Conservation (phyloP, 2,329 filamentous ascomycete genomes). For the Myriosclerotinia curreyana region DNA sequence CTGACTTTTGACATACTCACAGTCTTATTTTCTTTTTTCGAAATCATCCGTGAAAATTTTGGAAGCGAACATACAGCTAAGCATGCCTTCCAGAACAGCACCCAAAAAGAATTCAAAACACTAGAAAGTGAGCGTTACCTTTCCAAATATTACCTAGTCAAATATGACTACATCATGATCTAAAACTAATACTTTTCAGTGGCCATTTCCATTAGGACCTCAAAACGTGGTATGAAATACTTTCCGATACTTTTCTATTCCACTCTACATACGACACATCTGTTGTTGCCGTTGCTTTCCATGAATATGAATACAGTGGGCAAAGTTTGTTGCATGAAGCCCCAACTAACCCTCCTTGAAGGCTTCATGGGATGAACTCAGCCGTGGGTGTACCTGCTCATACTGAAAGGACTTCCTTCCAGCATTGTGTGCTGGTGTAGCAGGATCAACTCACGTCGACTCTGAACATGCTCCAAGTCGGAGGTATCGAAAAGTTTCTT, state of each 20-base stretch:
- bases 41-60: background rate
- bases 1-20: background rate
- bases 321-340: background rate
- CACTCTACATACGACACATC: background rate
- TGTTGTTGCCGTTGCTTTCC: background rate
- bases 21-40: background rate
- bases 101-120: background rate
- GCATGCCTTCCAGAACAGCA: background rate
- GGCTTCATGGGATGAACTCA: background rate
- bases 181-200: background rate
- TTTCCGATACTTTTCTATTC: background rate
- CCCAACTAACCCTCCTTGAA: background rate
- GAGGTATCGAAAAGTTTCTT: background rate
- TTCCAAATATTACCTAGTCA: background rate
- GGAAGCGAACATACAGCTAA: background rate
- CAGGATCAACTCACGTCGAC: too few relatives aligned
- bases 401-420: background rate
- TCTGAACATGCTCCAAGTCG: background rate
- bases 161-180: too few relatives aligned
- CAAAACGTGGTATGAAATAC: background rate
- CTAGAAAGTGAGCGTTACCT: background rate
- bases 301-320: background rate
- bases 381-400: background rate
- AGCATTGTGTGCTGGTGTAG: background rate
- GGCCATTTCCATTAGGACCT: too few relatives aligned